Evolutionary conservation across 106 monocot genomes (phyloP).

Genomic region (Phalaenopsis equestris): DNA sequence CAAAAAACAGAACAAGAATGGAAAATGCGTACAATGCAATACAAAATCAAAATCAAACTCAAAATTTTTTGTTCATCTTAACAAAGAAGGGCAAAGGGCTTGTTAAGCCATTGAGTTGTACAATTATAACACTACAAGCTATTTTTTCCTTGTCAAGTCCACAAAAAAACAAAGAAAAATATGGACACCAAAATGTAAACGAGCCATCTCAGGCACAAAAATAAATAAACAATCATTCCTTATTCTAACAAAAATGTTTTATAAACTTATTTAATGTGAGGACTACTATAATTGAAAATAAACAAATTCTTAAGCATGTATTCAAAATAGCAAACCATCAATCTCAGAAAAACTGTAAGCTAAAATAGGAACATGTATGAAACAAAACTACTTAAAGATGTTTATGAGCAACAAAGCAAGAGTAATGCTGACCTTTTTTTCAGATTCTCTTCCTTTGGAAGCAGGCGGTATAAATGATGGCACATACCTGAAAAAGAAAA

Average conservation of each 20-base stretch:
- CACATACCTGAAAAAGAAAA: slow-evolving; percentile 67
- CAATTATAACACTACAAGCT: background rate
- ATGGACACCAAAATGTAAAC: background rate
- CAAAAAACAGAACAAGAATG: background rate
- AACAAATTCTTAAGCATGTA: background rate
- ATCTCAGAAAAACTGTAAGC: background rate
- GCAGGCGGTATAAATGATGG: slow-evolving; percentile 93
- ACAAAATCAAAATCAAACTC: background rate
- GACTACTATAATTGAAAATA: background rate
- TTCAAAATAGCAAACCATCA: background rate
- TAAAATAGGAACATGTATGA: background rate
- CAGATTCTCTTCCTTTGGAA: slow-evolving; percentile 72
- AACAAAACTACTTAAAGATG: background rate
- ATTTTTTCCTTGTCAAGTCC: background rate
- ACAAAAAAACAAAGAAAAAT: background rate
- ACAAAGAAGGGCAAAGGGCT: background rate
- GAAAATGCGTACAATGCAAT: too few species aligned
- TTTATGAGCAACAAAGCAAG: background rate
- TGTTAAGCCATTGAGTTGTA: background rate
- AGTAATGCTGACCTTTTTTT: slow-evolving; percentile 58
- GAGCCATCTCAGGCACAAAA: background rate
- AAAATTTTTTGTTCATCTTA: background rate
- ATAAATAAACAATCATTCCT: background rate
- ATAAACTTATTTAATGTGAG: background rate
- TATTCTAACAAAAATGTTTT: background rate